These are phyloP conservation scores for Blechomonas ayalai DNA, from an alignment of 208 protist genomes.

Conservation along the genomic window DNA sequence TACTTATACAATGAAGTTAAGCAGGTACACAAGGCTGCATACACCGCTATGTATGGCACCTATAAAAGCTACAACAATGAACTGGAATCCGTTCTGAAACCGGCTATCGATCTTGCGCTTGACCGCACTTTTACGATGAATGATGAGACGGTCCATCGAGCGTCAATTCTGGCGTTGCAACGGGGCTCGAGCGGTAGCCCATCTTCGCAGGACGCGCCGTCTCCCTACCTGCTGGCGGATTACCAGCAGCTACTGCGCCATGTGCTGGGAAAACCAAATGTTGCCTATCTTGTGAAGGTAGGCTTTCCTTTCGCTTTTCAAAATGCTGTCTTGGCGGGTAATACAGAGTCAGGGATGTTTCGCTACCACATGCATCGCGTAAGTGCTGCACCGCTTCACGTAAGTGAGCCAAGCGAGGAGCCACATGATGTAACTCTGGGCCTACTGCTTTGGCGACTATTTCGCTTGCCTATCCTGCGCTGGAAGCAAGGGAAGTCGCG, in stretches of 20 bases:
- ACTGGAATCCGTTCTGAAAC: conserved; percentile 14
- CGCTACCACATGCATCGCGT: conserved; percentile 20
- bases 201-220: conserved; percentile 4
- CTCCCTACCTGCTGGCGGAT: conserved; percentile 18
- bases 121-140: conserved; percentile 29
- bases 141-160: too few species aligned
- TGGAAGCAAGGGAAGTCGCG: conserved; percentile 5
- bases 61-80: conserved; percentile 28
- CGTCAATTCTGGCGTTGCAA: too few species aligned
- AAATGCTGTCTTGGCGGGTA: neutral
- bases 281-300: conserved; percentile 18
- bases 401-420: too few species aligned
- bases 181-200: neutral
- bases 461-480: conserved; percentile 19
- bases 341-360: conserved; percentile 1
- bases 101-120: conserved; percentile 24
- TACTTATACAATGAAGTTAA: conserved; percentile 35
- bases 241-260: conserved; percentile 30
- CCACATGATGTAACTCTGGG: conserved; percentile 24
- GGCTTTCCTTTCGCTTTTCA: conserved; percentile 19
- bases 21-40: conserved; percentile 39
- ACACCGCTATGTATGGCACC: conserved; percentile 37
- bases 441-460: conserved; percentile 34
- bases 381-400: conserved; percentile 11
- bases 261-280: conserved; percentile 10